A percentile compares a stretch with the other conserved stretches of the same genome.
phyloP scores from a whole-genome alignment of 2,329 filamentous ascomycete genomes.

The Fusarium verrucosum region DNA sequence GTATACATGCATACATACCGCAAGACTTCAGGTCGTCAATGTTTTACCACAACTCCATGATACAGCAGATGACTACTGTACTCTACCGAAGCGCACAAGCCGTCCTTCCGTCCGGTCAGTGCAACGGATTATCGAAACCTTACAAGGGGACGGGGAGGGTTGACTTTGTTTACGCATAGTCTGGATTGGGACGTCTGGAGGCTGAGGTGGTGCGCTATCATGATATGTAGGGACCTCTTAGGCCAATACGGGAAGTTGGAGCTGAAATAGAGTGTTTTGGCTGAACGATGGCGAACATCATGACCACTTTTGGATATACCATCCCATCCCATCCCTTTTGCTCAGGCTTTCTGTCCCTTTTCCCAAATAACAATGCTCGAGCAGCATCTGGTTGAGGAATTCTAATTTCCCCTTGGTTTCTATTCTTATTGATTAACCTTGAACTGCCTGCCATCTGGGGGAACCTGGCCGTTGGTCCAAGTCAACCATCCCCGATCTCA shows the following conservation, averaged over 20 bases:
- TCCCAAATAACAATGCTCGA: neutral
- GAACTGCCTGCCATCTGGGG: constrained; percentile 40
- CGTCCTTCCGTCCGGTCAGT: constrained; percentile 32
- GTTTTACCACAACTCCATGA: constrained; percentile 1
- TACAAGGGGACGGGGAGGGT: constrained; percentile 6
- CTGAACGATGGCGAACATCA: constrained; percentile 3
- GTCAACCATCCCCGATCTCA: constrained; percentile 41
- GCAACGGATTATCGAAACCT: constrained; percentile 27
- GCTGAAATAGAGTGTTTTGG: constrained; percentile 10
- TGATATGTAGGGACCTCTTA: constrained; percentile 9
- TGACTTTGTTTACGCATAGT: constrained; percentile 2
- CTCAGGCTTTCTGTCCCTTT: neutral
- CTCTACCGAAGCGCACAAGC: constrained; percentile 11
- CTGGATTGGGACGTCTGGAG: constrained; percentile 32
- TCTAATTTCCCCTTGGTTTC: constrained; percentile 14
- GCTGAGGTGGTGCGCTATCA: constrained; percentile 39
- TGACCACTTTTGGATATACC: constrained; percentile 12
- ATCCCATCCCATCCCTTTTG: no score
- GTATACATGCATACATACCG: constrained; percentile 7
- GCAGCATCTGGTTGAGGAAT: neutral
- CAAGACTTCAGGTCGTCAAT: constrained; percentile 5
- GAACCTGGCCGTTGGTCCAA: constrained; percentile 36
- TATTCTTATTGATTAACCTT: constrained; percentile 33
- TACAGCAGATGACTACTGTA: constrained; percentile 18
- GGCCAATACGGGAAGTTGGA: constrained; percentile 12